Evolutionary conservation across 768 basidiomycete genomes (phyloP), one percentile per base, ranked within the genome.

Genomic region (Pulveroboletus sp.): DNA sequence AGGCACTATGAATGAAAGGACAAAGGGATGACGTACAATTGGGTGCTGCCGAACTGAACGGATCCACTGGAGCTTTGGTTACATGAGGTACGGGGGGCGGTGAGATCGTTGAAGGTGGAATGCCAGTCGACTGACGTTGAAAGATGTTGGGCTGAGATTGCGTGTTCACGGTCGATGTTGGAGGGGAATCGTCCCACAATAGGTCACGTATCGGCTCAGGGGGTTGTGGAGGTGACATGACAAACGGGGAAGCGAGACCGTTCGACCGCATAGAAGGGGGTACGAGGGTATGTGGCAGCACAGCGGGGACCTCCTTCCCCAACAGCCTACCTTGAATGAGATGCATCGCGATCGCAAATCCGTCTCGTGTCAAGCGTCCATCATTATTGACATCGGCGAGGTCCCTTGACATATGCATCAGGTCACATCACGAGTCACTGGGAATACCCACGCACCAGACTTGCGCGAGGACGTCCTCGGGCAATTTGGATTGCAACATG

Each of bases 281-380:
- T 6, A 96, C 66, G 39, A 98, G 74, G 29, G 82, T 78, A 31
- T 67, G 69, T 5, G 93, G 91, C 24, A 99, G 73, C n/a, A 68
- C 63, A 1, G 74, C 59, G 1, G 92, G 91, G 38, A 96, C 69
- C 3, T 88, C 85, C 53, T 81, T 82, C 16, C 95, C 93, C 7
- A 80, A 76, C 9, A 96, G 71, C 67, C 86, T 92, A 61, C 79
- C 79, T 68, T 90, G 89, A 59, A 99, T 97, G 30, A 99, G 78
- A 69, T 95, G 81, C 82, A 94, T 82, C 4, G 93, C 96, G 38
- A 98, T 86, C 8, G 96, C 95, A 67, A 99, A 98, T 13, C 93
- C 91, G 42, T 97, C 94, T 45, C 84, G 79, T 4, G 85, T 93
- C 41, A 99, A 75, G 47, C 76, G 79, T 2, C 96, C 96, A 49